Conservation (phyloP, 768 basidiomycete genomes). For the Russula compacta region DNA sequence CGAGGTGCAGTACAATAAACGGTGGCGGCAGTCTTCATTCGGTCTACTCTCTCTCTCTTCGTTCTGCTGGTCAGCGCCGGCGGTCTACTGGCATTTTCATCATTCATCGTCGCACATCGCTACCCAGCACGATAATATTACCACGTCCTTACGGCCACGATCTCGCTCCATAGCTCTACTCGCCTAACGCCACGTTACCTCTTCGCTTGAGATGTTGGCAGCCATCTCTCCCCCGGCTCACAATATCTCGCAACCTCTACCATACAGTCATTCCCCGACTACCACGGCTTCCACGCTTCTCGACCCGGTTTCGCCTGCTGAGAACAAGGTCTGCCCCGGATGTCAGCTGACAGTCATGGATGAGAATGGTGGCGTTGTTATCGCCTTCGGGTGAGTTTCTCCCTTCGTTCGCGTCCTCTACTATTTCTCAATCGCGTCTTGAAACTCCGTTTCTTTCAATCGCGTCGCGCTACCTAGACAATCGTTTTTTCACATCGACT, state of each 20-base stretch:
- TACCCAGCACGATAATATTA: neutral
- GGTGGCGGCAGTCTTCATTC: neutral
- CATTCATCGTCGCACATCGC: neutral
- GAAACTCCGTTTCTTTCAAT: neutral
- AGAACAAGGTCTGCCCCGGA: conserved; percentile 68
- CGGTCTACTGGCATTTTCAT: neutral
- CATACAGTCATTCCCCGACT: conserved; percentile 6
- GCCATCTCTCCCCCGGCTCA: conserved; percentile 11
- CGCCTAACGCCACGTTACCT: neutral
- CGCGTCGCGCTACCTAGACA: conserved; percentile 42
- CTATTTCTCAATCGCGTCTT: neutral
- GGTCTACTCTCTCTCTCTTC: neutral
- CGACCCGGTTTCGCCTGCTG: conserved; percentile 22
- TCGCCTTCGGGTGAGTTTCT: conserved; percentile 76
- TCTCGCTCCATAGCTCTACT: neutral
- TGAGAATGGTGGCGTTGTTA: conserved; percentile 79
- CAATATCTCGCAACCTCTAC: conserved; percentile 7
- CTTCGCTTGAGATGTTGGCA: conserved; percentile 6
- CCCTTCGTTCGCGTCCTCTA: neutral
- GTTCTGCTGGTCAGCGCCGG: neutral
- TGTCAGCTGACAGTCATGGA: conserved; percentile 75
- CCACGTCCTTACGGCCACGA: neutral
- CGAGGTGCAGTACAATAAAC: neutral
- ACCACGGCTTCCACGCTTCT: conserved; percentile 1
- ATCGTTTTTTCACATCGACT: conserved; percentile 90